These are phyloP conservation scores for Clarireedia monteithiana DNA, from an alignment of 2,329 filamentous ascomycete species.

Conservation along the genomic window DNA sequence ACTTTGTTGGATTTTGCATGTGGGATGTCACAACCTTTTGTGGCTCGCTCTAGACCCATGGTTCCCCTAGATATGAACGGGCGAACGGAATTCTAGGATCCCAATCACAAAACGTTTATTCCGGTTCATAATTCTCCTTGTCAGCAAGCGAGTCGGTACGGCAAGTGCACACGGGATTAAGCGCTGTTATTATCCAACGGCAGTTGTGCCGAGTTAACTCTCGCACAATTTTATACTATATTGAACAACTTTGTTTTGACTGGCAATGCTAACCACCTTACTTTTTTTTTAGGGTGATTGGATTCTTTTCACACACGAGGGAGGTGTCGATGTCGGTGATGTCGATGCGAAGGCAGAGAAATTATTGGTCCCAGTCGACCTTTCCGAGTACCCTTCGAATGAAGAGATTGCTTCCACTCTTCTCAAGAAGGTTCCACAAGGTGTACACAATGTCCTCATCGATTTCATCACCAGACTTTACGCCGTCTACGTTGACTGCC, in stretches of 20 bases:
- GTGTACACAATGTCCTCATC: slow-evolving; percentile 94
- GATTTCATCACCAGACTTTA: slow-evolving; percentile 99
- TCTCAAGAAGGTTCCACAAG: slow-evolving; percentile 87
- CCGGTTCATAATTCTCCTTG: slow-evolving; percentile 9
- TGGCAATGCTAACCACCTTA: slow-evolving; percentile 21
- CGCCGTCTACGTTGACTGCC: slow-evolving; percentile 98
- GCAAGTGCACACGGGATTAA: slow-evolving; percentile 14
- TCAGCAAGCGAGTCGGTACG: slow-evolving; percentile 17
- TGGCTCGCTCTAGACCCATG: slow-evolving; percentile 7
- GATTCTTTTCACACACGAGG: slow-evolving; percentile 99
- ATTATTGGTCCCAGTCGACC: slow-evolving; percentile 92
- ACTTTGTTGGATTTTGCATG: slow-evolving; percentile 9
- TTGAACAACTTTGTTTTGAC: neutral
- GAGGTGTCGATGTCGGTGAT: slow-evolving; percentile 98
- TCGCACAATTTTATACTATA: slow-evolving; percentile 9
- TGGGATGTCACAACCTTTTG: slow-evolving; percentile 22
- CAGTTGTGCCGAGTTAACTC: slow-evolving; percentile 4
- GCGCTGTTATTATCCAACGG: neutral
- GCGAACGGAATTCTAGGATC: slow-evolving; percentile 26
- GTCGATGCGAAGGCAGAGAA: slow-evolving; percentile 99
- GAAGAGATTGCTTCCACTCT: slow-evolving; percentile 80
- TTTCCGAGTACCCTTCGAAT: slow-evolving; percentile 91
- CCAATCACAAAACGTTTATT: slow-evolving; percentile 19
- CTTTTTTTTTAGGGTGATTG: slow-evolving; percentile 70
- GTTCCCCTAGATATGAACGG: slow-evolving; percentile 15